Percentiles rank a stretch among this genome's conserved stretches.
Conservation (phyloP, 306 rosid genomes). For the Prunus kanzakura region DNA sequence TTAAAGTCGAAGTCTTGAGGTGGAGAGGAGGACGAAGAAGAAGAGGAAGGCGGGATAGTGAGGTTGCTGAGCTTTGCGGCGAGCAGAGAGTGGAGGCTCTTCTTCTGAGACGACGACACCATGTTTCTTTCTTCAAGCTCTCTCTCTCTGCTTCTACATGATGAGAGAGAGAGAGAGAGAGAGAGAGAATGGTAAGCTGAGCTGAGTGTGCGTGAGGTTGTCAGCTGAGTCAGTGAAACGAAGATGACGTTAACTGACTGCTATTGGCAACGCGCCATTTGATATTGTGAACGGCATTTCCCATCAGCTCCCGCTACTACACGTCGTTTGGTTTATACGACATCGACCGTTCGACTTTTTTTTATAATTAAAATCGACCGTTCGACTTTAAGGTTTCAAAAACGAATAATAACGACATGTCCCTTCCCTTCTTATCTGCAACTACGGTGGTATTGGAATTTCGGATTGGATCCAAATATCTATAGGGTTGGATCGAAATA, state of each 20-base stretch:
- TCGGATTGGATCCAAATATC: too few species aligned
- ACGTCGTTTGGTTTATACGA: not conserved
- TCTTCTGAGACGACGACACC: conserved; percentile 54
- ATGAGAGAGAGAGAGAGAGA: not conserved
- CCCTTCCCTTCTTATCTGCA: too few species aligned
- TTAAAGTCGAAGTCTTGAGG: conserved; percentile 48
- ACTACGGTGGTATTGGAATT: too few species aligned
- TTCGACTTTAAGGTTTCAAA: too few species aligned
- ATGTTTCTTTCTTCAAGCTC: conserved; percentile 17
- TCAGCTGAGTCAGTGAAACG: not conserved
- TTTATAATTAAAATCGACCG: too few species aligned
- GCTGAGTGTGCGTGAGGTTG: not conserved
- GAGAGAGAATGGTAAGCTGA: not conserved
- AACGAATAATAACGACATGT: too few species aligned
- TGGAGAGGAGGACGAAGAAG: conserved; percentile 28
- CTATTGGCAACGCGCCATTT: conserved; percentile 15
- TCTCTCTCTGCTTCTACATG: conserved; percentile 10
- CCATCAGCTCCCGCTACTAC: not conserved
- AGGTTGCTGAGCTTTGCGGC: conserved; percentile 59
- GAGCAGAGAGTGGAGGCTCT: conserved; percentile 43
- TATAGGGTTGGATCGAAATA: too few species aligned
- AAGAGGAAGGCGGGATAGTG: conserved; percentile 54
- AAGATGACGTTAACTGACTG: not conserved
- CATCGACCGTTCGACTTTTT: too few species aligned
- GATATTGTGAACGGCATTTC: not conserved